phyloP scores from a whole-genome alignment of 2,329 filamentous ascomycete species.

The Bipolaris sorokiniana region DNA sequence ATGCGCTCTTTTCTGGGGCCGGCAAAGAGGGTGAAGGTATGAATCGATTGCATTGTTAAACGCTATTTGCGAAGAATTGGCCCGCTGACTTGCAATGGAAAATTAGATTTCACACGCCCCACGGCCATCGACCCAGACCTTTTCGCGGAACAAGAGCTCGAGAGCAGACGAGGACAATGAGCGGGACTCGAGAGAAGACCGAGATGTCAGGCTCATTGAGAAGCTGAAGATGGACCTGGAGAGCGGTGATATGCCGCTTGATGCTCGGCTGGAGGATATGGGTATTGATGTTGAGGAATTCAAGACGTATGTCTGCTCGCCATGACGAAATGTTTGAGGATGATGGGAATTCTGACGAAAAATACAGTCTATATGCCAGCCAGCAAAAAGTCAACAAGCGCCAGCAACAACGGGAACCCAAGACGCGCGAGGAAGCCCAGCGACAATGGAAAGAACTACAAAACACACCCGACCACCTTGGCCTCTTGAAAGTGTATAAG shows the following conservation, averaged over 20 bases:
- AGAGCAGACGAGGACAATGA: constrained; percentile 28
- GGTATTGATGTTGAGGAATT: constrained; percentile 38
- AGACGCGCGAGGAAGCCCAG: constrained; percentile 39
- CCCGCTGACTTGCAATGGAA: constrained; percentile 22
- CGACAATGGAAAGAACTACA: constrained; percentile 39
- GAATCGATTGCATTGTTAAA: not conserved
- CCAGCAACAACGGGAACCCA: constrained; percentile 33
- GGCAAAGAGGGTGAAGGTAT: constrained; percentile 53
- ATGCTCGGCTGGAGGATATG: constrained; percentile 36
- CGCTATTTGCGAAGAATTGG: not conserved
- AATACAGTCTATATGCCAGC: constrained; percentile 33
- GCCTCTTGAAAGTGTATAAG: constrained; percentile 43
- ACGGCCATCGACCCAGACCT: constrained; percentile 31
- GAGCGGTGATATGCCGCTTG: constrained; percentile 31
- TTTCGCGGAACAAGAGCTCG: constrained; percentile 31
- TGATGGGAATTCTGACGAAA: constrained; percentile 18
- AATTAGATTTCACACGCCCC: constrained; percentile 35
- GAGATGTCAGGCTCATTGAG: constrained; percentile 19
- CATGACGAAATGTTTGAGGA: no score
- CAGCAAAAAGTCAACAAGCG: constrained; percentile 30
- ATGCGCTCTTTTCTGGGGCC: constrained; percentile 52
- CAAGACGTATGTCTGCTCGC: constrained; percentile 30
- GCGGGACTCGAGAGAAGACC: constrained; percentile 8
- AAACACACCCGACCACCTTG: constrained; percentile 39
- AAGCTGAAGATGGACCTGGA: constrained; percentile 28